Base-by-base conservation (phyloP, 1,284 basidiomycete species). In the Cystobasidiaceae sp. region DNA sequence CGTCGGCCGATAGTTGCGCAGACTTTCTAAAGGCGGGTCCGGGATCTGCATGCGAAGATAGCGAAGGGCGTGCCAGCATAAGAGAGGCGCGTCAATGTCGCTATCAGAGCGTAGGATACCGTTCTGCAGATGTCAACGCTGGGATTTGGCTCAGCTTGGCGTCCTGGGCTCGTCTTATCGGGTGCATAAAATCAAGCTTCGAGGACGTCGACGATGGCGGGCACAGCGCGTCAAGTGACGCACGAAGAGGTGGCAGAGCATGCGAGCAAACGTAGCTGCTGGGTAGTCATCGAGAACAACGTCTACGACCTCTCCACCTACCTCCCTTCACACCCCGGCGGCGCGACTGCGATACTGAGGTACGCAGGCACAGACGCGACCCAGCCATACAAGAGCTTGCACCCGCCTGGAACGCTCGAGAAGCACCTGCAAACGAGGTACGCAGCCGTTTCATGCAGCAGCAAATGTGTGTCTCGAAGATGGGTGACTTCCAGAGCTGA, bases 321-420 rank as follows among this genome's bases (percentile, higher is more conserved):
- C 23, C 7, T 19, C 15, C 17, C 25, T 5, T 74, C 74, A 6
- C 75, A 77, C 67, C 72, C 75, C 0, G 72, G 75, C n/a, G 77
- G 75, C 7, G 76, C 78, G 68, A 69, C 74, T n/a, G 69, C 75
- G 0, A 67, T 78, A 4, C 32, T 63, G 32, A 86, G 84, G 71
- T 87, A 90, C 71, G 88, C 84, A 4, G 89, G 90, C 17, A 82
- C 81, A 67, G 88, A 91, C 75, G 88, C 86, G 28, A 45, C 23
- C 23, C 17, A n/a, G 34, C 25, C 27, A 5, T 45, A 25, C 33
- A 43, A 57, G n/a, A 21, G 28, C 28, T 54, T 64, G 21, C 52
- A 55, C 19, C 52, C 60, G 15, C 11, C 25, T 3, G 55, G 44
- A n/a, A 51, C n/a, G 17, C 21, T 52, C 11, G 50, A 52, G n/a